These are phyloP conservation scores for Suillus placidus DNA, from an alignment of 768 basidiomycete species.

Conservation along the genomic window DNA sequence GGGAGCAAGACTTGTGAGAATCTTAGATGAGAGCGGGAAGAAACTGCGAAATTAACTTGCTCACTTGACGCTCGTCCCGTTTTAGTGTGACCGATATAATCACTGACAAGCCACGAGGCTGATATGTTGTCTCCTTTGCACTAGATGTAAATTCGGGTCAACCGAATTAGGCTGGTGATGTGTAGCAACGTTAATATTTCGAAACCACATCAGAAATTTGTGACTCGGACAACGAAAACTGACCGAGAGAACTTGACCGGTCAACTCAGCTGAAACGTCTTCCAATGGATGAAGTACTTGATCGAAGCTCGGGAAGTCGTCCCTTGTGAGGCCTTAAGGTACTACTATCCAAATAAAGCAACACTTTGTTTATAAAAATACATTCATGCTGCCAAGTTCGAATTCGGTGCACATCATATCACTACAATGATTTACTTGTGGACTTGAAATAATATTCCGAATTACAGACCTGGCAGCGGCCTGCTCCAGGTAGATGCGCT, in stretches of 20 bases:
- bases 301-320: not conserved
- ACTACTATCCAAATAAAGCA: not conserved
- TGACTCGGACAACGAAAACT: not conserved
- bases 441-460: too few relatives aligned
- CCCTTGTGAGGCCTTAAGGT: not conserved
- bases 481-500: not conserved
- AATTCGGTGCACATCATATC: too few relatives aligned
- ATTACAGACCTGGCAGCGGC: too few relatives aligned
- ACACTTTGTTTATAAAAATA: not conserved
- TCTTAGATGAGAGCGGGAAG: not conserved
- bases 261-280: not conserved
- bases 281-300: not conserved
- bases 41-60: conserved; percentile 11
- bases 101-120: conserved; percentile 7
- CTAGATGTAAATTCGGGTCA: conserved; percentile 4
- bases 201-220: not conserved
- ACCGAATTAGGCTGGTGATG: conserved; percentile 1
- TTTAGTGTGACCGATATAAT: conserved; percentile 15
- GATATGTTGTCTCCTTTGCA: conserved; percentile 3
- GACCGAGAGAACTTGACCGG: not conserved
- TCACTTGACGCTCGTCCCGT: conserved; percentile 20
- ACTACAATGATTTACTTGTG: too few relatives aligned
- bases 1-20: conserved; percentile 4
- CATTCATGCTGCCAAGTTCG: not conserved
- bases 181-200: conserved; percentile 2